These are phyloP conservation scores for Boletus fagicola DNA, from an alignment of 768 basidiomycete species.

Conservation along the genomic window DNA sequence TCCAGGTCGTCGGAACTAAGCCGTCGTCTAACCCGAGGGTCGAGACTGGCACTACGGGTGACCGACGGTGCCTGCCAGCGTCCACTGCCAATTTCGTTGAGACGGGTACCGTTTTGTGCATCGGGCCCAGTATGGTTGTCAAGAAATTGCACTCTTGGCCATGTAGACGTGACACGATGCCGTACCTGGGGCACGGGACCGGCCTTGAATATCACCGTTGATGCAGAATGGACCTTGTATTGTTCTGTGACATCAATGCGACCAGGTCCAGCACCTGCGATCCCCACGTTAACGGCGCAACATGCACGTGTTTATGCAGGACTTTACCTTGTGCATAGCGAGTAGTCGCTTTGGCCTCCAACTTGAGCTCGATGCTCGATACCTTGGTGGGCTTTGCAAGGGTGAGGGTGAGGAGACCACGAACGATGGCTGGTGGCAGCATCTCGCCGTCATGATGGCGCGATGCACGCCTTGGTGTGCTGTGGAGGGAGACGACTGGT, in stretches of 20 bases:
- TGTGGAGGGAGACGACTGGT: slow-evolving; percentile 67
- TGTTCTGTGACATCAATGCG: slow-evolving; percentile 78
- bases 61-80: not conserved
- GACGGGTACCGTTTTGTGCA: not conserved
- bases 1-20: slow-evolving; percentile 10
- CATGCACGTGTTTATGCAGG: not conserved
- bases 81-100: not conserved
- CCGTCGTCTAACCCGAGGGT: slow-evolving; percentile 8
- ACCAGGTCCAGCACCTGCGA: slow-evolving; percentile 61
- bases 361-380: slow-evolving; percentile 77
- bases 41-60: slow-evolving; percentile 12
- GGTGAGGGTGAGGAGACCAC: slow-evolving; percentile 63
- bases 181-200: slow-evolving; percentile 35
- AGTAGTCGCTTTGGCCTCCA: slow-evolving; percentile 68
- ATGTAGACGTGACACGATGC: slow-evolving; percentile 13
- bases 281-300: not conserved
- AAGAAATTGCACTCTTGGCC: slow-evolving; percentile 16
- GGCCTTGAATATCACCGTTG: slow-evolving; percentile 72
- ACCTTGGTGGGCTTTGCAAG: slow-evolving; percentile 80
- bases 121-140: not conserved
- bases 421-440: slow-evolving; percentile 59
- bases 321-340: slow-evolving; percentile 84
- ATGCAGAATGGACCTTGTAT: slow-evolving; percentile 67
- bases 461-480: slow-evolving; percentile 35
- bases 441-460: slow-evolving; percentile 28